Base-by-base conservation (phyloP, 805 yeast species). In the Schwanniomyces polymorphus region DNA sequence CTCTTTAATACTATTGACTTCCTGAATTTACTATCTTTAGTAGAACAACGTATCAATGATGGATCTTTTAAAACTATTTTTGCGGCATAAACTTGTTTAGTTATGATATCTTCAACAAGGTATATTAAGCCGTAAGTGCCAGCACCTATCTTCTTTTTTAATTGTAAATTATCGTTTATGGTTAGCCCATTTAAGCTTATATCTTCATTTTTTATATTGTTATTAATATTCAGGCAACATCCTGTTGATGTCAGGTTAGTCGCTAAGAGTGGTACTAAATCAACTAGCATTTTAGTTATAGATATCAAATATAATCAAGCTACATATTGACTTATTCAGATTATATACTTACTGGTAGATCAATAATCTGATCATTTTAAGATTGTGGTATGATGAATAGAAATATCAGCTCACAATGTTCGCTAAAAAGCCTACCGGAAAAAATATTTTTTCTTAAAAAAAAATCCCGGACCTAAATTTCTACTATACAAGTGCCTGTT, bases 101-200 rank as follows among this genome's bases (percentile, higher is more conserved):
- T 76, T 38, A 55, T 58, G 17, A 74, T 53, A 59, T 89, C 86
- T 48, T 76, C 65, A 3, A 88, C 91, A 14, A 80, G 73, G 69
- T 86, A 88, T 7, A 90, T 92, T 27, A 86, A 73, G 4, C 96
- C 96, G 58, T 85, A 90, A 18, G 96, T 91, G 25, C 97, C 97
- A 0, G 92, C 79, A 7, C 97, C 96, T 9, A 86, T 77, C 54
- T 80, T 77, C 49, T 67, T 70, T 48, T 74, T 71, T 56, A 80
- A 65, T 47, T 67, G 70, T 52, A 70, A 71, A 23, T 71, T 67
- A 53, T 49, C 52, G 48, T 63, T 64, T 39, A 69, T 47, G 42
- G 54, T 50, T 43, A 52, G 55, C 3, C 68, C 69, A 38, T 64
- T 59, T 14, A 38, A 14, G 23, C 17, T 31, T 7, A 31, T 18